Evolutionary conservation across 768 basidiomycete genomes (phyloP).

Genomic region (Hemileccinum impolitum): DNA sequence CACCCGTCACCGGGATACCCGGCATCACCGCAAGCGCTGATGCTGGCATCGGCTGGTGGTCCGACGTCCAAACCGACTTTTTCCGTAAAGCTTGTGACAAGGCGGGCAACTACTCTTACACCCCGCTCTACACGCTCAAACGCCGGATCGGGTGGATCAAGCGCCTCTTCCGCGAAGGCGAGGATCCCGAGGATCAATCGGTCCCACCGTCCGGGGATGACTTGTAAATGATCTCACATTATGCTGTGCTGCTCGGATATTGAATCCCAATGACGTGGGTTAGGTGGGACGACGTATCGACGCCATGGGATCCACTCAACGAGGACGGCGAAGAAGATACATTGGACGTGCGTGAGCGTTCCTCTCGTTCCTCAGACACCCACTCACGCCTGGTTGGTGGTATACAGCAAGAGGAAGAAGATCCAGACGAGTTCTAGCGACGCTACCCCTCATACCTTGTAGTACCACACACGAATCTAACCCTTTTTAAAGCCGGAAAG

Average conservation of each 20-base stretch:
- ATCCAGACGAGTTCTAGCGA: too few species aligned
- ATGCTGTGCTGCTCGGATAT: too few species aligned
- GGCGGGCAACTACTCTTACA: slow-evolving; percentile 20
- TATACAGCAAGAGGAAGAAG: background rate
- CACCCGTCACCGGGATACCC: slow-evolving; percentile 6
- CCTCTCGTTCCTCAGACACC: too few species aligned
- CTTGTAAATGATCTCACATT: too few species aligned
- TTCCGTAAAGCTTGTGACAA: slow-evolving; percentile 23
- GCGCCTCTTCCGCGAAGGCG: slow-evolving; percentile 12
- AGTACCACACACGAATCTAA: too few species aligned
- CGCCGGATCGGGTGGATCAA: background rate
- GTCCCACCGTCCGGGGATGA: background rate
- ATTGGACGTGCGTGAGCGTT: slow-evolving; percentile 10
- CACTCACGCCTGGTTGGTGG: too few species aligned
- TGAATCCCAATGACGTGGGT: background rate
- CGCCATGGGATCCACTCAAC: slow-evolving; percentile 24
- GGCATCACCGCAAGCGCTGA: slow-evolving; percentile 15
- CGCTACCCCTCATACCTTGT: too few species aligned
- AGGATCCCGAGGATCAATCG: background rate
- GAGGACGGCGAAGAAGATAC: slow-evolving; percentile 25
- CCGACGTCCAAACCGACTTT: slow-evolving; percentile 16
- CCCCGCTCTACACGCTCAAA: slow-evolving; percentile 28
- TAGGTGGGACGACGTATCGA: slow-evolving; percentile 20
- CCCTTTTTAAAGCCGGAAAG: too few species aligned
- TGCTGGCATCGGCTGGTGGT: slow-evolving; percentile 19